These are phyloP conservation scores for Trichosporon inkin DNA, from an alignment of 1,284 basidiomycete genomes.

Conservation along the genomic window DNA sequence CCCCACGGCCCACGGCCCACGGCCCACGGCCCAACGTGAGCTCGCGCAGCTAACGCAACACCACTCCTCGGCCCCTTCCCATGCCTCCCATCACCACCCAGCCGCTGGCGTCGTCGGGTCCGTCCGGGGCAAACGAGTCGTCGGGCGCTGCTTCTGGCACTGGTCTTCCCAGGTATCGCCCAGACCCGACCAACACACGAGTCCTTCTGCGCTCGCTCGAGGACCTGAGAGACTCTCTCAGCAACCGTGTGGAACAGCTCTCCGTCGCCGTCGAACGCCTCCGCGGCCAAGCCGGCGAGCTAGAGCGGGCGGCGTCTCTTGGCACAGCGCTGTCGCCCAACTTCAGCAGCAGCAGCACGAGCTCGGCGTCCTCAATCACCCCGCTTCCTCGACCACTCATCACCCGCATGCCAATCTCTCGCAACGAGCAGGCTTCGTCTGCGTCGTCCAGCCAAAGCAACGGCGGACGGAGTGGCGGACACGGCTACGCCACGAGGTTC, in stretches of 20 bases:
- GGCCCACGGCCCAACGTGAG: background rate
- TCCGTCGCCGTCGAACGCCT: conserved; percentile 31
- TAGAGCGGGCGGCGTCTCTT: conserved; percentile 22
- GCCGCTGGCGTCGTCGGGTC: background rate
- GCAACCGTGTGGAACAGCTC: conserved; percentile 31
- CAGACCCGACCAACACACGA: conserved; percentile 22
- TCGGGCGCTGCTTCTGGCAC: background rate
- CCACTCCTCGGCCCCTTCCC: background rate
- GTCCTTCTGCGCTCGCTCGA: conserved; percentile 30
- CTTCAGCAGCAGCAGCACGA: background rate
- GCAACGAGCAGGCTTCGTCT: background rate
- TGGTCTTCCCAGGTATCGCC: background rate
- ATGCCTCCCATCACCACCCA: background rate
- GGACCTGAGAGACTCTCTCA: conserved; percentile 32
- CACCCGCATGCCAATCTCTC: background rate
- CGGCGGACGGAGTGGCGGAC: background rate
- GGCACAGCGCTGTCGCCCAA: background rate
- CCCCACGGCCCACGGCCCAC: background rate
- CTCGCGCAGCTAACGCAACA: background rate
- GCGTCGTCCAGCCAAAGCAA: background rate
- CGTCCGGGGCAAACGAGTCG: background rate
- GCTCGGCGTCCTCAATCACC: conserved; percentile 10
- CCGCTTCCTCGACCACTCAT: conserved; percentile 7
- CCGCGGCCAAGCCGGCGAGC: conserved; percentile 30
- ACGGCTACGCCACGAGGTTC: background rate